Evolutionary conservation across 352 stramenopile species (phyloP), one percentile per base, ranked within the genome.

Genomic region (Blastocystis sp.): DNA sequence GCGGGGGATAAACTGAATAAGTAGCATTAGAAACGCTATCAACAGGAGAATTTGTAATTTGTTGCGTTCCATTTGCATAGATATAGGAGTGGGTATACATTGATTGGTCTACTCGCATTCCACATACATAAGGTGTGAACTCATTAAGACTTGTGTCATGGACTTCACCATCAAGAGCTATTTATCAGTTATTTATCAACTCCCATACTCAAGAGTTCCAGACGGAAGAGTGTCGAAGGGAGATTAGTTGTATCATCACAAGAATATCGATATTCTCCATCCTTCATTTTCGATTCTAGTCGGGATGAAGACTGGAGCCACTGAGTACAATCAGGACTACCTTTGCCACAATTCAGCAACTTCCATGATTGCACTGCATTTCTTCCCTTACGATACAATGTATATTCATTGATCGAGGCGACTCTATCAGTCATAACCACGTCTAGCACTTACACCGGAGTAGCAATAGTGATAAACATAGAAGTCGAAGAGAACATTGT

Each of bases 61-160:
- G 22, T 19, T 79, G 22, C 5, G n/a, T 27, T 7, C 3, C 68
- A n/a, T 42, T 79, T 27, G 58, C 68, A 27, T 53, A 24, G 9
- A 30, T 58, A 22, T 22, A n/a, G 35, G 68, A 27, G 13, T 27
- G n/a, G 5, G 57, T 35, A 53, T 79, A 79, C 68, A 79, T 79
- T 7, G 44, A n/a, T 35, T 30, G 19, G 7, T 79, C 68, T n/a
- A 59, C 68, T 6, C 11, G 6, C 37, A 57, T 6, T 54, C 68
- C 68, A 27, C 68, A 57, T 22, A 79, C 24, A 22, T 30, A 56
- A n/a, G 40, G 27, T 19, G 68, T 30, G 35, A 79, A 58, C 68
- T 79, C 68, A 35, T 79, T 79, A n/a, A 79, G 40, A 27, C 40
- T 27, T 15, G 27, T 79, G 7, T 59, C 19, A 19, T 79, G 15